Conservation (phyloP, 495 filamentous ascomycete genomes). For the Aspergillus sparsus region DNA sequence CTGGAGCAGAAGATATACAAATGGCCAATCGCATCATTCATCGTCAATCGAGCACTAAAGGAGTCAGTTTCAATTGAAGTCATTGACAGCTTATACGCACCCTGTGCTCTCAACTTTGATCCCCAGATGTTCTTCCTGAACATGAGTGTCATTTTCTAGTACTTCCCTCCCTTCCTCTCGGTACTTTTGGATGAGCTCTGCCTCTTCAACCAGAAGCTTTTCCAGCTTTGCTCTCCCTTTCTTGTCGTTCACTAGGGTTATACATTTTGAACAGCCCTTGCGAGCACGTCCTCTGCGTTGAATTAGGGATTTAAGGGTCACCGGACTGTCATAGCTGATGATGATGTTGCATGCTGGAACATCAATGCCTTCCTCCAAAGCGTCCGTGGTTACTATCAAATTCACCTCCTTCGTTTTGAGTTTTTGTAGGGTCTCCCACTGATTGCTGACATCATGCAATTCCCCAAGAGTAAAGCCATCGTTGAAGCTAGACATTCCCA, state of each 20-base stretch:
- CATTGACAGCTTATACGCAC: constrained; percentile 24
- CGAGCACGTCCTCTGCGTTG: constrained; percentile 78
- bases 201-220: constrained; percentile 60
- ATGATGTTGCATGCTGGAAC: constrained; percentile 75
- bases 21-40: constrained; percentile 2
- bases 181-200: constrained; percentile 66
- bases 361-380: constrained; percentile 85
- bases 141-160: constrained; percentile 34
- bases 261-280: constrained; percentile 61
- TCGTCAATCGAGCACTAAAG: constrained; percentile 13
- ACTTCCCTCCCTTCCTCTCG: constrained; percentile 60
- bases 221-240: constrained; percentile 22
- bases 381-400: constrained; percentile 72
- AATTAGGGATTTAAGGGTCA: constrained; percentile 73
- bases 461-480: constrained; percentile 9
- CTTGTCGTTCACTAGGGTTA: constrained; percentile 53
- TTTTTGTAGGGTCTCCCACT: constrained; percentile 49
- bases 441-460: not conserved
- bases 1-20: constrained; percentile 4
- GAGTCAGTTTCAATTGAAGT: not conserved
- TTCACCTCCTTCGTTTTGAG: constrained; percentile 69
- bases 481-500: constrained; percentile 14
- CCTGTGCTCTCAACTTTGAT: constrained; percentile 46
- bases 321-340: constrained; percentile 68
- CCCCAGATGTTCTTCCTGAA: constrained; percentile 45